A percentile compares a stretch with the other conserved stretches of the same genome.
Evolutionary conservation across 2,329 filamentous ascomycete genomes (phyloP).

Genomic region (Penicillium sp.): DNA sequence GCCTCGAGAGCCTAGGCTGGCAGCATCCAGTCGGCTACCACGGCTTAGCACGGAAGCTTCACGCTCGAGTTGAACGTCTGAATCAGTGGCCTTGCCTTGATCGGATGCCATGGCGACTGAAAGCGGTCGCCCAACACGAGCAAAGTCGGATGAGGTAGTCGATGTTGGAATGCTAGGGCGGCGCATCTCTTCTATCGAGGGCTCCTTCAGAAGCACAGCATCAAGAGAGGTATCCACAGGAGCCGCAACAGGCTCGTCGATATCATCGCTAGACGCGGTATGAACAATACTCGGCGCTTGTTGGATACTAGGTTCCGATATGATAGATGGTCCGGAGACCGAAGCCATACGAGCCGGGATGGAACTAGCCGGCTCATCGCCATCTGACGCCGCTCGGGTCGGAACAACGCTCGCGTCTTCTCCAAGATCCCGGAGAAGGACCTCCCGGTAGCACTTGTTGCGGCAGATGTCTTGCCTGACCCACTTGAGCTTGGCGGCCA

Average conservation of each 20-base stretch:
- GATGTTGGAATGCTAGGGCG: slow-evolving; percentile 40
- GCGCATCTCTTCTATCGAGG: slow-evolving; percentile 28
- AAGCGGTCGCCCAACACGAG: slow-evolving; percentile 30
- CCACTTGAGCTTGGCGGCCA: slow-evolving; percentile 91
- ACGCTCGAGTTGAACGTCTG: slow-evolving; percentile 35
- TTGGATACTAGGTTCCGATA: slow-evolving; percentile 26
- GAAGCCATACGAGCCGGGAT: slow-evolving; percentile 20
- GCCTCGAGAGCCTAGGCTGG: slow-evolving; percentile 37
- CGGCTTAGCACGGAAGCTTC: slow-evolving; percentile 45
- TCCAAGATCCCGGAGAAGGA: slow-evolving; percentile 81
- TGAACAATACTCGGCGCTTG: slow-evolving; percentile 29
- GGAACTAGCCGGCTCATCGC: slow-evolving; percentile 24
- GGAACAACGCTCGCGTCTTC: slow-evolving; percentile 61
- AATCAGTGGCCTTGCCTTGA: slow-evolving; percentile 32
- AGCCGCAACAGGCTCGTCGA: slow-evolving; percentile 12
- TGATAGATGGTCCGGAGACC: slow-evolving; percentile 22
- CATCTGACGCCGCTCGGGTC: slow-evolving; percentile 31
- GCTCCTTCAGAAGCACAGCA: slow-evolving; percentile 24
- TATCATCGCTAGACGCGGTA: slow-evolving; percentile 29
- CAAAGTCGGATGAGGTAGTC: slow-evolving; percentile 36
- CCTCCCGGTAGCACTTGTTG: slow-evolving; percentile 86
- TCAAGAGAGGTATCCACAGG: slow-evolving; percentile 26
- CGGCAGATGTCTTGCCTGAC: slow-evolving; percentile 92
- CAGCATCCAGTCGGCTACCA: slow-evolving; percentile 40
- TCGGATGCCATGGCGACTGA: slow-evolving; percentile 33